These are phyloP conservation scores for Pichia sp. DNA, from an alignment of 1,139 yeast genomes.

Conservation along the genomic window DNA sequence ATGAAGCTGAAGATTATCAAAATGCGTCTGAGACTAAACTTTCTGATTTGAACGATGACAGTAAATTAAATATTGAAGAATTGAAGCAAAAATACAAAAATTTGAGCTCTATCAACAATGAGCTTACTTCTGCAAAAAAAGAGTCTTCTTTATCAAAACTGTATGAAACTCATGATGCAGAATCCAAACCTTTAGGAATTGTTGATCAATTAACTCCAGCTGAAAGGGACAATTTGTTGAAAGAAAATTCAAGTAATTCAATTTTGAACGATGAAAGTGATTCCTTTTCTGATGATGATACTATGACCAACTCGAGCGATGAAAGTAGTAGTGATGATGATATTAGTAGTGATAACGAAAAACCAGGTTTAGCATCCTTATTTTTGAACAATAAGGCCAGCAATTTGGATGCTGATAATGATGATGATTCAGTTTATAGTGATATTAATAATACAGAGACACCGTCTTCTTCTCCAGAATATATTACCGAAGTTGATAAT, in stretches of 20 bases:
- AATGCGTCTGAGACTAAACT: not conserved
- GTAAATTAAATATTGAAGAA: constrained; percentile 58
- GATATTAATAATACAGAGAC: constrained; percentile 20
- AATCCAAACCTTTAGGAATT: constrained; percentile 11
- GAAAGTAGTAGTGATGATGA: constrained; percentile 14
- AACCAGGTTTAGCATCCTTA: constrained; percentile 26
- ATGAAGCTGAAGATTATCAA: constrained; percentile 22
- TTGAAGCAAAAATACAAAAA: constrained; percentile 58
- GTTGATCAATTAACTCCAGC: constrained; percentile 26
- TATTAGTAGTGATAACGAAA: constrained; percentile 21
- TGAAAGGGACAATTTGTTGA: constrained; percentile 20
- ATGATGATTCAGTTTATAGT: constrained; percentile 29
- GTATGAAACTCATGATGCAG: constrained; percentile 15
- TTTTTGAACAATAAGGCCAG: constrained; percentile 21
- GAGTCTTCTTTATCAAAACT: constrained; percentile 14
- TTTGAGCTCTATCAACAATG: constrained; percentile 26
- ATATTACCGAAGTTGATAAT: constrained; percentile 14
- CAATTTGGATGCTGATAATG: constrained; percentile 28
- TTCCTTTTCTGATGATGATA: constrained; percentile 3
- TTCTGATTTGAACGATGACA: constrained; percentile 37
- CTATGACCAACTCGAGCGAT: not conserved
- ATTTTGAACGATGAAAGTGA: constrained; percentile 22
- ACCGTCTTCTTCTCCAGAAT: constrained; percentile 27
- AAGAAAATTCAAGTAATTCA: constrained; percentile 19
- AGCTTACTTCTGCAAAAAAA: not conserved